Base-by-base conservation (phyloP, 257 asterid species). In the Nyctanthes arbortristis region DNA sequence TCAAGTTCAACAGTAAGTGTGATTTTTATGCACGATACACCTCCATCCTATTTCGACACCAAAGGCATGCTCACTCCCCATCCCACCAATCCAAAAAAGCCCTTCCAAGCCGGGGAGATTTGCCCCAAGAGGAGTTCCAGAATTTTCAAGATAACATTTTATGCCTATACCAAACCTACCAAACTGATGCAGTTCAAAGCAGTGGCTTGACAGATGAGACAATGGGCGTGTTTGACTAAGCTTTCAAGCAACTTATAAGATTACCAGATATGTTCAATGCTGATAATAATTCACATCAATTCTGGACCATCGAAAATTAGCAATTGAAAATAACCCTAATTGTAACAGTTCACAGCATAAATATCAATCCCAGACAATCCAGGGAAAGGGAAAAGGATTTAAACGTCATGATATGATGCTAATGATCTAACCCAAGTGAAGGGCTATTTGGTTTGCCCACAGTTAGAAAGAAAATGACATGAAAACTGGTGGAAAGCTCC, bases 1-100 rank as follows among this genome's bases (percentile, higher is more conserved):
- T 32, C 22, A 22, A 73, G 36, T 62, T 65, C 69, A n/a, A n/a
- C n/a, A n/a, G n/a, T n/a, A 70, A 18, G 57, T 12, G 13, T 31
- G 39, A 65, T 31, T 35, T 55, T 55, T 27, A 68, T 61, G 34
- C n/a, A 52, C 7, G 8, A 49, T 18, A 6, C 29, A 20, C 18
- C 32, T 29, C 49, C 29, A 33, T 20, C 52, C 52, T 32, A 61
- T 22, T 30, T 28, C 34, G 65, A 67, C 47, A 74, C 39, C 40
- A 57, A 47, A 61, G 31, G 68, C 61, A 58, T 11, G 56, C 67
- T 6, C 69, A 31, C 32, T 30, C 4, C 66, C 20, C 29, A 4
- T 18, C 65, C 45, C 14, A 32, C 49, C 39, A 32, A 29, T 3
- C 18, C 36, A 27, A 16, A 39, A 65, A 52, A 7, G 59, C 16